Percentiles rank a stretch among this genome's conserved stretches.
phyloP scores from a whole-genome alignment of 495 filamentous ascomycete species.

The Penicillium odoratum region DNA sequence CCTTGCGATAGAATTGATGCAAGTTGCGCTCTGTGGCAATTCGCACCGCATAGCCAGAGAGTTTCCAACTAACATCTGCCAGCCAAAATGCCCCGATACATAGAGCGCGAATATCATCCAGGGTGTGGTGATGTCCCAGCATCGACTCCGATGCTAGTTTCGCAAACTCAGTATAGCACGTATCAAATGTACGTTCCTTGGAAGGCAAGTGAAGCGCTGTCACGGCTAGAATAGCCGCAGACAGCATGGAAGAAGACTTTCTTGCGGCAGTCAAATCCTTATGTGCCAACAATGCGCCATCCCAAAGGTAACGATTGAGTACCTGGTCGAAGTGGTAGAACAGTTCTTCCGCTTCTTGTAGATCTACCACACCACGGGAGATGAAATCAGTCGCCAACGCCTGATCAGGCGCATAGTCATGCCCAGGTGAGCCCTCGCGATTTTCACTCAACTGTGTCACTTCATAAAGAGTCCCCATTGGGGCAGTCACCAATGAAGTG shows the following conservation, averaged over 20 bases:
- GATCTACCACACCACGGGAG: conserved; percentile 45
- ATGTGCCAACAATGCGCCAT: conserved; percentile 48
- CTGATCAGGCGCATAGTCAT: conserved; percentile 37
- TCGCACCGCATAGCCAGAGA: conserved; percentile 57
- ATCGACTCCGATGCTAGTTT: conserved; percentile 52
- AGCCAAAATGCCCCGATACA: conserved; percentile 59
- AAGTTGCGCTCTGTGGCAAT: conserved; percentile 54
- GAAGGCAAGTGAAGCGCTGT: conserved; percentile 52
- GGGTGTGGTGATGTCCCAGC: conserved; percentile 49
- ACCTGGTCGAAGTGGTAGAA: conserved; percentile 52
- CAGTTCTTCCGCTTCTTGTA: conserved; percentile 51
- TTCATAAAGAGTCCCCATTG: conserved; percentile 61
- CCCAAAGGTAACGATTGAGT: conserved; percentile 56
- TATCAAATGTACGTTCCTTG: conserved; percentile 49
- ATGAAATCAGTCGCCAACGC: conserved; percentile 54
- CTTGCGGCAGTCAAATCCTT: conserved; percentile 46
- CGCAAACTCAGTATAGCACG: conserved; percentile 54
- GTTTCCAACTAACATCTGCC: conserved; percentile 55
- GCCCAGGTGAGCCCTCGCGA: conserved; percentile 37
- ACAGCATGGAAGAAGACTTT: conserved; percentile 50
- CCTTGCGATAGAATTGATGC: conserved; percentile 52
- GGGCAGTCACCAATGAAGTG: conserved; percentile 51
- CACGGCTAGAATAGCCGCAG: conserved; percentile 52
- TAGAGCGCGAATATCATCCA: conserved; percentile 54
- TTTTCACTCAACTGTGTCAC: conserved; percentile 57